phyloP scores from a whole-genome alignment of 306 rosid species.

The Inga laurina region DNA sequence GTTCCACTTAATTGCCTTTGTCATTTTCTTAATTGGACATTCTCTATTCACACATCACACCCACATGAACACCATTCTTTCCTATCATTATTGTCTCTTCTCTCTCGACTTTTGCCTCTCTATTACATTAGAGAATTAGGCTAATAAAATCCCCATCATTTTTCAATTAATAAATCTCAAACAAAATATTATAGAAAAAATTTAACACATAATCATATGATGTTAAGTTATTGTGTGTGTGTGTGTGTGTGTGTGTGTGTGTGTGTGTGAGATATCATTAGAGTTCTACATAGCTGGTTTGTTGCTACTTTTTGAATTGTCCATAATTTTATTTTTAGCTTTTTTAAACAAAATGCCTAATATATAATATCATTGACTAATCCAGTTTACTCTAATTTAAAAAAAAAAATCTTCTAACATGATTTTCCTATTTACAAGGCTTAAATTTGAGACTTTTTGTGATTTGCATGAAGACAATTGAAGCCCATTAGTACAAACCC shows the following conservation, averaged over 20 bases:
- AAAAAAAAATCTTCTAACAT: not conserved
- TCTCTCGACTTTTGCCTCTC: not conserved
- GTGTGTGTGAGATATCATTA: too few relatives aligned
- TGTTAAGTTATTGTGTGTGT: too few relatives aligned
- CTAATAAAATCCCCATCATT: not conserved
- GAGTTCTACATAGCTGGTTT: too few relatives aligned
- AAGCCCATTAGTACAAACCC: not conserved
- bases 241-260: too few relatives aligned
- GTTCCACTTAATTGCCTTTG: conserved; percentile 5
- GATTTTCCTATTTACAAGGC: not conserved
- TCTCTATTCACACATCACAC: not conserved
- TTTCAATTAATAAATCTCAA: not conserved
- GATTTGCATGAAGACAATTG: not conserved
- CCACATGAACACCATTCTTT: conserved; percentile 3
- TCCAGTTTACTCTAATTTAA: not conserved
- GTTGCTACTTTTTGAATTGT: not conserved
- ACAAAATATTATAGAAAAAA: too few relatives aligned
- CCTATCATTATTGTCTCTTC: not conserved
- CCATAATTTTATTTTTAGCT: too few relatives aligned
- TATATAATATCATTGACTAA: not conserved
- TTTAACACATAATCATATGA: not conserved
- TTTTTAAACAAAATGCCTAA: too few relatives aligned
- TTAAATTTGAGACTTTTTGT: not conserved
- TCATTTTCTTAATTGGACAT: conserved; percentile 22
- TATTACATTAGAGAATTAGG: not conserved